phyloP scores from a whole-genome alignment of 495 filamentous ascomycete species.

The Stereocaulon alpinum region DNA sequence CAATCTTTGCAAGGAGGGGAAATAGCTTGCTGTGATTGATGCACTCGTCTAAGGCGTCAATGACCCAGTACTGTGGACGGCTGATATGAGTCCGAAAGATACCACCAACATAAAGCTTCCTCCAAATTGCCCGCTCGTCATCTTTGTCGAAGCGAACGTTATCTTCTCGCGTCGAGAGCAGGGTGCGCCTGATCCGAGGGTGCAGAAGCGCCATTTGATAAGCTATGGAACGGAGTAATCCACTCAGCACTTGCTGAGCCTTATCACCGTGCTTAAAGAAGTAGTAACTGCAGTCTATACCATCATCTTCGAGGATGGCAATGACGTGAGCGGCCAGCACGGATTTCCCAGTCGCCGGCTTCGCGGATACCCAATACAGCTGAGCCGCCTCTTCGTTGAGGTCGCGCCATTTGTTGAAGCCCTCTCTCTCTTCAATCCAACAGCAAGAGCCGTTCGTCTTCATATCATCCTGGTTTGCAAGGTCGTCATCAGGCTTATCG shows the following conservation, averaged over 20 bases:
- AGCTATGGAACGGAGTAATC: background rate
- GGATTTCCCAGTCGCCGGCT: conserved; percentile 30
- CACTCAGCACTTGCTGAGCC: background rate
- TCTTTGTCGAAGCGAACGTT: conserved; percentile 21
- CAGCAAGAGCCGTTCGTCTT: conserved; percentile 2
- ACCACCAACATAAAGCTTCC: conserved; percentile 26
- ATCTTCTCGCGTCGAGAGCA: conserved; percentile 5
- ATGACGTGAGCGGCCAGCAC: conserved; percentile 24
- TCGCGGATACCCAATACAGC: conserved; percentile 27
- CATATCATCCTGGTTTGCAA: background rate
- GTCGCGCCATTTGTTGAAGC: conserved; percentile 3
- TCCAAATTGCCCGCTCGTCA: conserved; percentile 29
- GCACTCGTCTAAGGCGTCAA: conserved; percentile 37
- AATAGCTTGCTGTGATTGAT: conserved; percentile 19
- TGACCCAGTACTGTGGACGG: conserved; percentile 31
- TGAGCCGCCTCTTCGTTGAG: background rate
- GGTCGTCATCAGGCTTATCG: background rate
- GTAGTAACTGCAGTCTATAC: background rate
- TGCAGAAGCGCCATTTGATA: background rate
- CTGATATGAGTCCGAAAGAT: conserved; percentile 23
- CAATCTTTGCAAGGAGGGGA: conserved; percentile 25
- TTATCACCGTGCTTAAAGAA: background rate
- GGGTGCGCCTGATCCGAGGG: background rate
- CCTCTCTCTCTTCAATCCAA: conserved; percentile 2
- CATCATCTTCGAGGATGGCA: conserved; percentile 12